phyloP scores from a whole-genome alignment of 2,329 filamentous ascomycete genomes.

The Madurella mycetomatis region DNA sequence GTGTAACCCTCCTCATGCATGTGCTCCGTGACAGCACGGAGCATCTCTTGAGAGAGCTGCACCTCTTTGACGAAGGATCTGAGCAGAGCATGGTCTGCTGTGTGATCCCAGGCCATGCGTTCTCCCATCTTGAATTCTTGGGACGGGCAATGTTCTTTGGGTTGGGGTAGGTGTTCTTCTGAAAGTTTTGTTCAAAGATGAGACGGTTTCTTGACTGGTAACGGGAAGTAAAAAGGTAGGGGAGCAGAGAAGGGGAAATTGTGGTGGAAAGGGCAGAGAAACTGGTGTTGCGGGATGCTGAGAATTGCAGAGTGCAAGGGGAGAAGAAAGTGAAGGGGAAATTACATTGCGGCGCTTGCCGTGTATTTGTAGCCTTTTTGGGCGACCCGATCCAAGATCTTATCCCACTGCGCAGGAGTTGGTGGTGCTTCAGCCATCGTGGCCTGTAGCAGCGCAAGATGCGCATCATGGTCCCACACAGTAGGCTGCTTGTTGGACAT shows the following conservation, averaged over 20 bases:
- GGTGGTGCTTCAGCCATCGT: conserved; percentile 30
- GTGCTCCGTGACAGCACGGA: conserved; percentile 23
- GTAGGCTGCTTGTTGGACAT: conserved; percentile 21
- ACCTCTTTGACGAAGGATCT: conserved; percentile 24
- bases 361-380: conserved; percentile 38
- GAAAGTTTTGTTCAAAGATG: neutral
- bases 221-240: too few species aligned
- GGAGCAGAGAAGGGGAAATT: neutral
- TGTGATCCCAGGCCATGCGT: conserved; percentile 28
- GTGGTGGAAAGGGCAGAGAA: neutral
- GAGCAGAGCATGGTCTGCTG: conserved; percentile 29
- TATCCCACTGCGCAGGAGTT: conserved; percentile 23
- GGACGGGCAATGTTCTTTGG: neutral
- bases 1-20: conserved; percentile 26
- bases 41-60: conserved; percentile 24
- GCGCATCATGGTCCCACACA: conserved; percentile 27
- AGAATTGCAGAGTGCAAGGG: conserved; percentile 1
- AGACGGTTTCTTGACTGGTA: too few species aligned
- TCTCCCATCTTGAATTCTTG: conserved; percentile 7
- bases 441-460: conserved; percentile 33
- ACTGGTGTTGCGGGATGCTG: neutral
- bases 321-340: conserved; percentile 7
- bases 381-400: conserved; percentile 20
- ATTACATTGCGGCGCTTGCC: conserved; percentile 39
- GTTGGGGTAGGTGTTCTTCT: neutral